Conservation (phyloP, 441 rosid genomes). For the Corymbia citriodora region DNA sequence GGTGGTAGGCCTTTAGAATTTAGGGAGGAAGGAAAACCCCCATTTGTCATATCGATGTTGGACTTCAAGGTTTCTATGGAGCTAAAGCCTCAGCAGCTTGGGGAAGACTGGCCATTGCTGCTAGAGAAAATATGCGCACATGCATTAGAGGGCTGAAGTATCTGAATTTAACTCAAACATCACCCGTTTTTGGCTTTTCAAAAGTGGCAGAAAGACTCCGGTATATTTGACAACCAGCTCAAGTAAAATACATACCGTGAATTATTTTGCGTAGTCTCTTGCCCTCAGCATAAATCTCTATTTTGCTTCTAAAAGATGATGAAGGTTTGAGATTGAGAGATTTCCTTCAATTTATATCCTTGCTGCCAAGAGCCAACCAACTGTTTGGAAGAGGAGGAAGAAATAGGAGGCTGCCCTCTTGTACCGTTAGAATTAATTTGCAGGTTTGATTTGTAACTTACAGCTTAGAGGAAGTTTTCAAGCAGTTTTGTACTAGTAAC, state of each 20-base stretch:
- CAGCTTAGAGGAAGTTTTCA: not conserved
- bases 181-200: not conserved
- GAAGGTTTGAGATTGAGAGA: not conserved
- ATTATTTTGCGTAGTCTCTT: not conserved
- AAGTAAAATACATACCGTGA: not conserved
- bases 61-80: slow-evolving; percentile 10
- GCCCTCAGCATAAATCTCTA: not conserved
- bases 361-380: not conserved
- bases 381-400: not conserved
- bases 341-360: not conserved
- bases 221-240: not conserved
- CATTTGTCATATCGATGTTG: not conserved
- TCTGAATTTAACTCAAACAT: not conserved
- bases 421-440: not conserved
- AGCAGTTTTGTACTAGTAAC: not conserved
- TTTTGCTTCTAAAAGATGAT: not conserved
- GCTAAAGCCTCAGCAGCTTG: slow-evolving; percentile 7
- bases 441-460: not conserved
- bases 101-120: slow-evolving; percentile 5
- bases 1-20: not conserved
- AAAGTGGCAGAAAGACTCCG: not conserved
- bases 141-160: not conserved
- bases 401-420: not conserved
- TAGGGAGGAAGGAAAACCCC: not conserved
- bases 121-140: slow-evolving; percentile 2